Percentiles rank a stretch among this genome's conserved stretches.
phyloP scores from a whole-genome alignment of 2,329 filamentous ascomycete genomes.

The Penicillium sp. region DNA sequence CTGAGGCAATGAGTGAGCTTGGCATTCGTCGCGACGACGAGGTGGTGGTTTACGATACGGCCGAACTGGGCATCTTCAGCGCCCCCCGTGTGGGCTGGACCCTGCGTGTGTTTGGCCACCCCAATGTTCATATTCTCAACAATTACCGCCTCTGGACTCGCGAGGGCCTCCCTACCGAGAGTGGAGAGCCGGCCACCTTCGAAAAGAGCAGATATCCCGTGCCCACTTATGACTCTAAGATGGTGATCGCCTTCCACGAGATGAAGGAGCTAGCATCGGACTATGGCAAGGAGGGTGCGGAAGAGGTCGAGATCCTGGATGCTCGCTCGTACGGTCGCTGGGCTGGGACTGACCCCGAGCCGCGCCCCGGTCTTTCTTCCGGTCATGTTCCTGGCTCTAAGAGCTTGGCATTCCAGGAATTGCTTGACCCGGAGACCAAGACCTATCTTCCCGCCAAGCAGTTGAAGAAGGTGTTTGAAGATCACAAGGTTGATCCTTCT shows the following conservation, averaged over 20 bases:
- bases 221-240: conserved; percentile 64
- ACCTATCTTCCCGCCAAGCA: conserved; percentile 74
- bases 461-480: conserved; percentile 75
- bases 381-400: conserved; percentile 91
- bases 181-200: conserved; percentile 59
- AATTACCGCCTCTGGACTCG: conserved; percentile 96
- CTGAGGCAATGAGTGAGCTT: conserved; percentile 83
- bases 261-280: conserved; percentile 78
- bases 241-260: conserved; percentile 81
- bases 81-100: conserved; percentile 96
- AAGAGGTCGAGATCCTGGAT: conserved; percentile 87
- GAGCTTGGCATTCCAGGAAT: conserved; percentile 77
- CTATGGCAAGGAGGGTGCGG: conserved; percentile 78
- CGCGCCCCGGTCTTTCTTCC: conserved; percentile 80
- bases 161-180: conserved; percentile 79
- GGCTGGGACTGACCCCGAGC: conserved; percentile 82
- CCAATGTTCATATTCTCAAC: conserved; percentile 86
- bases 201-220: conserved; percentile 55
- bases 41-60: conserved; percentile 91
- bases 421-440: conserved; percentile 85
- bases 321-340: conserved; percentile 81
- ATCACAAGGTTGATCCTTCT: conserved; percentile 77
- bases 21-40: conserved; percentile 87
- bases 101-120: conserved; percentile 85
- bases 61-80: conserved; percentile 91